Conservation (phyloP, 805 yeast species). For the Cephaloascus albidus region DNA sequence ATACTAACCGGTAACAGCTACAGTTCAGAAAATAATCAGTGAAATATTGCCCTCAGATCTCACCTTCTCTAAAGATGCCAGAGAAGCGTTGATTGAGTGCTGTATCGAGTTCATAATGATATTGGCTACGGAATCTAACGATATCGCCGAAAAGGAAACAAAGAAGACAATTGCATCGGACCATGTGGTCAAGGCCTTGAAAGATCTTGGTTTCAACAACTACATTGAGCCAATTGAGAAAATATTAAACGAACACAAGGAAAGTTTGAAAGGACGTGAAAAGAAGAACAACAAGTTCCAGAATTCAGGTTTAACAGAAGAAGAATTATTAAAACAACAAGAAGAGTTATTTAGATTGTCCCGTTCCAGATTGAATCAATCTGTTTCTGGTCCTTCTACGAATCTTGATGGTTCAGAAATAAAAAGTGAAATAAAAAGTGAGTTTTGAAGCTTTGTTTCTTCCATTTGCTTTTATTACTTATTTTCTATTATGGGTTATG, state of each 20-base stretch:
- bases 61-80: slow-evolving; percentile 83
- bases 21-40: slow-evolving; percentile 88
- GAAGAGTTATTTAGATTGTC: slow-evolving; percentile 84
- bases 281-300: slow-evolving; percentile 88
- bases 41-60: slow-evolving; percentile 87
- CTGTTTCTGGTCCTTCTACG: neutral
- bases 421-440: neutral
- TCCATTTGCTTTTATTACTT: too few species aligned
- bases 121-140: slow-evolving; percentile 85
- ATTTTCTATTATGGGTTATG: too few species aligned
- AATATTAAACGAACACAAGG: slow-evolving; percentile 80
- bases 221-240: slow-evolving; percentile 77
- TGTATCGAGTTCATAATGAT: slow-evolving; percentile 95
- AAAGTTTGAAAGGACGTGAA: slow-evolving; percentile 79
- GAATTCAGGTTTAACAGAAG: slow-evolving; percentile 86
- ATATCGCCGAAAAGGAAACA: slow-evolving; percentile 91
- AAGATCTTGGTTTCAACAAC: slow-evolving; percentile 77
- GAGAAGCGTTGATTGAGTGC: slow-evolving; percentile 93
- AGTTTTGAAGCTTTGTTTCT: neutral
- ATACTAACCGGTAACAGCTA: slow-evolving; percentile 54
- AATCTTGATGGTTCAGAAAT: neutral
- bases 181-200: slow-evolving; percentile 85
- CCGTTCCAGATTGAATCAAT: slow-evolving; percentile 49
- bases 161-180: slow-evolving; percentile 96
- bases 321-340: slow-evolving; percentile 84